These are phyloP conservation scores for Eucommia ulmoides DNA, from an alignment of 257 asterid genomes.

Conservation along the genomic window DNA sequence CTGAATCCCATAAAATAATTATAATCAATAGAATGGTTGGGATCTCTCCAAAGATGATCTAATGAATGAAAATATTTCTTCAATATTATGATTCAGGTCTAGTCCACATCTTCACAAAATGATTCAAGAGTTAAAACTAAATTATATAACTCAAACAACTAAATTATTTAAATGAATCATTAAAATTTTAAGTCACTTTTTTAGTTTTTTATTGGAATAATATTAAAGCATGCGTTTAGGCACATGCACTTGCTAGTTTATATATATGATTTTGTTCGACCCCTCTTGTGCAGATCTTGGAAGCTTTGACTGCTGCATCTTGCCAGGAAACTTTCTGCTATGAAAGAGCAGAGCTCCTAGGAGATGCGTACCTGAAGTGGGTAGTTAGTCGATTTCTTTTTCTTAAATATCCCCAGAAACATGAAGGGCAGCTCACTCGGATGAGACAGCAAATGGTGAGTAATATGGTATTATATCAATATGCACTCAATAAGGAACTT, in stretches of 20 bases:
- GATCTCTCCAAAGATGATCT: no score
- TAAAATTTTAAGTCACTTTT: no score
- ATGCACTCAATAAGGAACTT: constrained; percentile 72
- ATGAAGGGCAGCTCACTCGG: constrained; percentile 95
- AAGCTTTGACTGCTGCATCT: constrained; percentile 94
- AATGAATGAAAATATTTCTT: no score
- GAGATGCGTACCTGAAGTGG: constrained; percentile 98
- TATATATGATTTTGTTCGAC: constrained; percentile 15
- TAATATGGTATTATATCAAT: constrained; percentile 75
- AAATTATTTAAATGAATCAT: no score
- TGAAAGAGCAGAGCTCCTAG: constrained; percentile 91
- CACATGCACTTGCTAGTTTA: constrained; percentile 1
- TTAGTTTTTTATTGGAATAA: no score
- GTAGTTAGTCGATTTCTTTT: constrained; percentile 92
- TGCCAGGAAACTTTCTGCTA: constrained; percentile 97
- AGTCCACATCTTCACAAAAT: no score
- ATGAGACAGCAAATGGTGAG: constrained; percentile 98
- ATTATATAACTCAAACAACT: no score
- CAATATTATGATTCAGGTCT: no score
- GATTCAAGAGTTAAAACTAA: no score
- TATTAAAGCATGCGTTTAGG: neutral
- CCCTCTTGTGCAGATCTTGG: constrained; percentile 53
- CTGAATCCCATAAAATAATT: no score
- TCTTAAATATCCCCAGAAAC: constrained; percentile 86
- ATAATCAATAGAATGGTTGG: no score